phyloP scores from a whole-genome alignment of 371 early-diverging fungal species.

The Batrachochytrium dendrobatidis region DNA sequence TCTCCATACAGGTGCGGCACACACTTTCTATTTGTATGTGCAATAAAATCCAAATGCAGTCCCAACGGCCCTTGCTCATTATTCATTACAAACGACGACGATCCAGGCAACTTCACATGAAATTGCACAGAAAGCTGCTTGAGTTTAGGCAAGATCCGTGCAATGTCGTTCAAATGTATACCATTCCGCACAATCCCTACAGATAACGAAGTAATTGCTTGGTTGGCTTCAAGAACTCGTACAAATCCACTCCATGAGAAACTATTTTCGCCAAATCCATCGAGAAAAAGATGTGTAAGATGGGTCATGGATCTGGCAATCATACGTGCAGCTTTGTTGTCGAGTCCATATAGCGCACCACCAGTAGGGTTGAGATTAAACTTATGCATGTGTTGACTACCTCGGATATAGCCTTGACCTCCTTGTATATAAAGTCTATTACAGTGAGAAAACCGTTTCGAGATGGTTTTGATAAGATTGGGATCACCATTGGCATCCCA shows the following conservation, averaged over 20 bases:
- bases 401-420: too few species aligned
- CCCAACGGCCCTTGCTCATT: not conserved
- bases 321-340: not conserved
- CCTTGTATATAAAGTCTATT: conserved; percentile 5
- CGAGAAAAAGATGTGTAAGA: conserved; percentile 4
- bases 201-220: not conserved
- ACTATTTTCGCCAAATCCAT: not conserved
- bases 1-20: not conserved
- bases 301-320: not conserved
- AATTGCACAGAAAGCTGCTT: not conserved
- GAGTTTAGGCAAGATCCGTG: not conserved
- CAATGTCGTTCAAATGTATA: not conserved
- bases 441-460: not conserved
- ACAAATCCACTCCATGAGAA: not conserved
- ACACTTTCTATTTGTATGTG: not conserved
- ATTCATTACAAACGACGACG: not conserved
- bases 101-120: not conserved
- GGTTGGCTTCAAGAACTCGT: not conserved
- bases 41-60: not conserved
- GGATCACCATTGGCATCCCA: conserved; percentile 6
- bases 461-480: not conserved
- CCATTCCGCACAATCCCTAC: not conserved
- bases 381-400: not conserved
- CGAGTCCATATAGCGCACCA: conserved; percentile 1
- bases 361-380: not conserved